Evolutionary conservation across 148 eudicot species (phyloP), one percentile per base, ranked within the genome.

Genomic region (Camellia granthamiana): DNA sequence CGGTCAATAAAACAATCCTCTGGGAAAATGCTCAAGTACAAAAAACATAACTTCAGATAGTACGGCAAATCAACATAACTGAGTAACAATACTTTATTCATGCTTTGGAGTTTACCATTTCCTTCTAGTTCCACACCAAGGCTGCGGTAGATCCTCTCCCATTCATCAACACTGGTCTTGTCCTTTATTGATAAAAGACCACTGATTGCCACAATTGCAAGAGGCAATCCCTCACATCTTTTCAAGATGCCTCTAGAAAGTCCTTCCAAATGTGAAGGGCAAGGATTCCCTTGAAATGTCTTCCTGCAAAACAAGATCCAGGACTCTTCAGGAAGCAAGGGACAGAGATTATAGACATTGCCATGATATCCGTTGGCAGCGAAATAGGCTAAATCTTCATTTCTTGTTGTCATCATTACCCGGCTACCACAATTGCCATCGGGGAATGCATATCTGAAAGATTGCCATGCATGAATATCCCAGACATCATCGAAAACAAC

Each of bases 171-270:
- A 5, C 2, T 70, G 10, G 69, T 41, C 14, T 77, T 62, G 8
- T 59, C 7, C 60, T 8, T 30, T 30, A 30, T 68, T 0, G 80
- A 43, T 52, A 81, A 59, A 3, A 77, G 65, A 6, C 80, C 76
- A 16, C 78, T 51, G 19, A 83, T 83, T 58, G 77, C 74, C 16
- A 78, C 72, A 38, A 83, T 83, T 7, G 81, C 81, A 14, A 66
- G 69, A 30, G 38, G 38, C 38, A 30, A 30, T 30, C 38, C 38
- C 38, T 30, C 38, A 30, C 38, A 30, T 30, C 38, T 30, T 30
- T 30, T 30, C 38, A 30, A 30, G 38, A 30, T 30, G 38, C 38
- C 38, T 1, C 38, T 30, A 30, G 38, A 30, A 30, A 30, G 38
- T 30, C 38, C 38, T 30, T 30, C 38, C 38, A 30, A 30, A 30